These are phyloP conservation scores for Cryptosporidium bovis DNA, from an alignment of 169 alveolate genomes.

Conservation along the genomic window DNA sequence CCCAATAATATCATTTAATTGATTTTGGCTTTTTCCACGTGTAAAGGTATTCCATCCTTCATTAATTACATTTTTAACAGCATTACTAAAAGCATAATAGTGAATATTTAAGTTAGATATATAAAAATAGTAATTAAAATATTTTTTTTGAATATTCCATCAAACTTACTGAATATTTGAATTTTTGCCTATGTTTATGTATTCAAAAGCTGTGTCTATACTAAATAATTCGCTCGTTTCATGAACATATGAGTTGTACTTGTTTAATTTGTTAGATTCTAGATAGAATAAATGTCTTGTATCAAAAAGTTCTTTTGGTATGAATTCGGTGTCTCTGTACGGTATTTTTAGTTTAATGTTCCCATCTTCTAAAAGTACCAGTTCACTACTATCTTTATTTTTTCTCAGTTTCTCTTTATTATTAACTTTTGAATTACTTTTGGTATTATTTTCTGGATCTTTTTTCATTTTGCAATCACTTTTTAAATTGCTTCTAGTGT, in stretches of 20 bases:
- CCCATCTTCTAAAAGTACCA: not conserved
- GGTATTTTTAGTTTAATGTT: constrained; percentile 13
- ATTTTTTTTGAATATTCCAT: not conserved
- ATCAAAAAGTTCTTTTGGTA: constrained; percentile 49
- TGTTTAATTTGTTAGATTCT: not conserved
- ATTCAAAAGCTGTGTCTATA: constrained; percentile 43
- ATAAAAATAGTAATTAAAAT: not conserved
- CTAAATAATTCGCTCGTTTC: constrained; percentile 57
- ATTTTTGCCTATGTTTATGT: constrained; percentile 16
- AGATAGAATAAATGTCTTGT: not conserved
- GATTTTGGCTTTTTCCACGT: constrained; percentile 1
- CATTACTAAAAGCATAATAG: not conserved
- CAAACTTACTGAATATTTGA: constrained; percentile 54
- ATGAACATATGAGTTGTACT: constrained; percentile 28
- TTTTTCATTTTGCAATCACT: not conserved
- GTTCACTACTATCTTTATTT: not conserved
- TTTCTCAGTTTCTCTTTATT: not conserved
- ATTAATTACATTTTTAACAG: constrained; percentile 28
- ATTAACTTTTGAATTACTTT: no score
- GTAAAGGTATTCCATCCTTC: constrained; percentile 58
- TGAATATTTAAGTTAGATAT: not conserved
- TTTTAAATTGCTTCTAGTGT: not conserved
- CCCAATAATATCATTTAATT: constrained; percentile 21
- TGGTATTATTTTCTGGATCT: no score
- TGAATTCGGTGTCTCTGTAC: constrained; percentile 24